Conservation (phyloP, 139 green algal species). For the Nannochloris sp. region DNA sequence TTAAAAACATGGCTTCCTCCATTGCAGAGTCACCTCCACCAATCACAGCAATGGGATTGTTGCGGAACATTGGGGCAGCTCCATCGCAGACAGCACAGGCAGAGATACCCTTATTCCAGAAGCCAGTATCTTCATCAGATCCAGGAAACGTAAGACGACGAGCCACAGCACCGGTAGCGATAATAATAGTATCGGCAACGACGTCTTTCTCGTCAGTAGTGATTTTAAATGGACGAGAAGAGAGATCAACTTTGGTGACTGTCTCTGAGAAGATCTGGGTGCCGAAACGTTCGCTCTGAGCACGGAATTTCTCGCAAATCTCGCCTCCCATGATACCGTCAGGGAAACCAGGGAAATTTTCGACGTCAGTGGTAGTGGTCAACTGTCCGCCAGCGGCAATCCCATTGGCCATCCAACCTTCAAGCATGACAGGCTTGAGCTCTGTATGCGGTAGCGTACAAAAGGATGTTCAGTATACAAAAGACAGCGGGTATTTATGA, state of each 20-base stretch:
- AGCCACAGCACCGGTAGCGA: conserved; percentile 92
- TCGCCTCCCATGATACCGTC: conserved; percentile 90
- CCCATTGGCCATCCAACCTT: conserved; percentile 79
- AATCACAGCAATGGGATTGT: conserved; percentile 70
- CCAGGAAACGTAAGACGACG: conserved; percentile 72
- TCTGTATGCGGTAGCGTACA: conserved; percentile 34
- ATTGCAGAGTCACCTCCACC: conserved; percentile 73
- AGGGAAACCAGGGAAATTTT: conserved; percentile 95
- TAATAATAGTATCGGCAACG: conserved; percentile 77
- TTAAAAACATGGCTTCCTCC: conserved; percentile 75
- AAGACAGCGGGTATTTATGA: no score
- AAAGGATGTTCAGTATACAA: neutral
- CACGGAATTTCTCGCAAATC: conserved; percentile 54
- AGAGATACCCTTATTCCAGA: conserved; percentile 92
- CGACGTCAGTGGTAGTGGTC: conserved; percentile 90
- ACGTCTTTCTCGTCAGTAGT: conserved; percentile 46
- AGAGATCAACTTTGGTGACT: conserved; percentile 73
- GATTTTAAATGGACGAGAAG: conserved; percentile 47
- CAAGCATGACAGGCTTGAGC: conserved; percentile 76
- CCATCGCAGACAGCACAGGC: conserved; percentile 98
- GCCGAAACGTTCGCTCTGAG: conserved; percentile 60
- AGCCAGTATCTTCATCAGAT: conserved; percentile 65
- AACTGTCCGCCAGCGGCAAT: conserved; percentile 91
- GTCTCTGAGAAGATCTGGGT: conserved; percentile 70
- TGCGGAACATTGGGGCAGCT: conserved; percentile 82